A percentile compares a stretch with the other conserved stretches of the same genome.
phyloP scores from a whole-genome alignment of 768 basidiomycete genomes.

The Rhodotorula babjevae region DNA sequence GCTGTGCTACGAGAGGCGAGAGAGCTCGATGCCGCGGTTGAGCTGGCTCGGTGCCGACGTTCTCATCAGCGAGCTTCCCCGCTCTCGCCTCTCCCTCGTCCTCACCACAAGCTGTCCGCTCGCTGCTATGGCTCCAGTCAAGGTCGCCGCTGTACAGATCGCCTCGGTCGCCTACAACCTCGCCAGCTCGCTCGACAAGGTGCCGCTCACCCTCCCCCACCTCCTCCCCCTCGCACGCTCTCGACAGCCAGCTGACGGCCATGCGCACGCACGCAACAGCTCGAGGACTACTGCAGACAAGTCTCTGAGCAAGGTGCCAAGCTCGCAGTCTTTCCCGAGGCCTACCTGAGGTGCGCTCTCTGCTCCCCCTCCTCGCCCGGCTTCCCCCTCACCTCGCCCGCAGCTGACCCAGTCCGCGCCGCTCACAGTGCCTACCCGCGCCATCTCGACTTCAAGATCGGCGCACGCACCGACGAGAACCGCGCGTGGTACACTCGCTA shows the following conservation, averaged over 20 bases:
- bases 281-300: background rate
- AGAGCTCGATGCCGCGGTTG: too few relatives aligned
- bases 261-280: background rate
- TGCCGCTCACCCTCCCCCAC: background rate
- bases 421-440: background rate
- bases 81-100: background rate
- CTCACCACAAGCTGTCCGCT: background rate
- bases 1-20: too few relatives aligned
- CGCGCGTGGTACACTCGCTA: background rate
- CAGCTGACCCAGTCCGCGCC: background rate
- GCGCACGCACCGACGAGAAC: background rate
- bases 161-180: background rate
- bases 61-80: too few relatives aligned
- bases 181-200: background rate
- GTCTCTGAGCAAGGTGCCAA: background rate
- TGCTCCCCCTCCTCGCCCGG: background rate
- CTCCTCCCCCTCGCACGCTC: background rate
- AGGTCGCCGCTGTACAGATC: background rate
- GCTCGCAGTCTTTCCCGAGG: background rate
- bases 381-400: background rate
- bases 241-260: background rate
- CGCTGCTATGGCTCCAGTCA: background rate
- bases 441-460: background rate
- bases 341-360: background rate
- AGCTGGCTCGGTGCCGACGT: too few relatives aligned